These are phyloP conservation scores for Syzygium aromaticum DNA, from an alignment of 345 rosid species.

Conservation along the genomic window DNA sequence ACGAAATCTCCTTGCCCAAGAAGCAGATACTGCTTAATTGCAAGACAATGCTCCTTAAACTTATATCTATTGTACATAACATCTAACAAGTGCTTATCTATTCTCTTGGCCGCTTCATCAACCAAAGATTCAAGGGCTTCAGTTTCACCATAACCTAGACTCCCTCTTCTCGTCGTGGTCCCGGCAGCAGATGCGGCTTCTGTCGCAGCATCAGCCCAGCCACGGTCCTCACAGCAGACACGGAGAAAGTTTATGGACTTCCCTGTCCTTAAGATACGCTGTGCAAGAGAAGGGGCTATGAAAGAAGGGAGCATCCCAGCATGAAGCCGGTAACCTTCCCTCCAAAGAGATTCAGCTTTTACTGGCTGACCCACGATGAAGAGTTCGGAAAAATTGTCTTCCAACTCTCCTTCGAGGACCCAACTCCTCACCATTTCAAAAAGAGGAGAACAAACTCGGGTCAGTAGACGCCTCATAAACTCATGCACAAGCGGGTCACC, in stretches of 20 bases:
- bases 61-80: conserved; percentile 73
- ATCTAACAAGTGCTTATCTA: conserved; percentile 78
- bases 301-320: conserved; percentile 87
- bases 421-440: conserved; percentile 99
- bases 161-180: conserved; percentile 81
- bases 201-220: conserved; percentile 91
- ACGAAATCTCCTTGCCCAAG: conserved; percentile 99
- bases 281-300: conserved; percentile 86
- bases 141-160: conserved; percentile 93
- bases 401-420: conserved; percentile 98
- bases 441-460: conserved; percentile 85
- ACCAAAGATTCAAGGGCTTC: conserved; percentile 92
- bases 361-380: conserved; percentile 87
- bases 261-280: conserved; percentile 87
- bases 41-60: conserved; percentile 94
- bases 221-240: conserved; percentile 91
- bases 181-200: conserved; percentile 96
- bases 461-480: conserved; percentile 78
- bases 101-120: conserved; percentile 92
- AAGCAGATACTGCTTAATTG: conserved; percentile 85
- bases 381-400: conserved; percentile 86
- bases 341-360: conserved; percentile 95
- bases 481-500: conserved; percentile 89
- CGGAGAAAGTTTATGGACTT: conserved; percentile 95
- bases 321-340: conserved; percentile 91